Base-by-base conservation (phyloP, 305 asterid species). In the Fraxinus baroniana region DNA sequence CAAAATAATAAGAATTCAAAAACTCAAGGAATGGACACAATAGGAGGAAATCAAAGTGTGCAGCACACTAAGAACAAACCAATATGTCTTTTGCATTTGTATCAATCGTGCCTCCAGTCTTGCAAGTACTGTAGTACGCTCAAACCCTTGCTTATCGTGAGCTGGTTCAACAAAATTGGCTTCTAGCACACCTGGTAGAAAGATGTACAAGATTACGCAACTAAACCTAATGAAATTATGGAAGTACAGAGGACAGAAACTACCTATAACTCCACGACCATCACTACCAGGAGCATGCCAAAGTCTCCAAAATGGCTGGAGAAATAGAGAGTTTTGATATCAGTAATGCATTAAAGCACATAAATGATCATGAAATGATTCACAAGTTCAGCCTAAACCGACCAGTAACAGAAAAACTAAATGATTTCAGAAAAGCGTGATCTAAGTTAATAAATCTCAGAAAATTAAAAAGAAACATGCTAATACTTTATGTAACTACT, bases 201-300 rank as follows among this genome's bases (percentile, higher is more conserved):
- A 79, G 76, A 78, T 39, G 75, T 6, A 82, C 5, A 30, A 68
- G 30, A 75, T 24, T 82, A 83, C 76, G 86, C 85, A 82, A 87
- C 84, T 82, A 77, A 66, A 84, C 66, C 72, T 84, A 66, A 86
- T 60, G 36, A 76, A 78, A 73, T 78, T 78, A 24, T 68, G 22
- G 73, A 35, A 76, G 79, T 57, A 77, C 60, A 60, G 52, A 68
- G 70, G 18, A 41, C 44, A 80, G 26, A 73, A 80, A 82, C 77
- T 88, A 95, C 99, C 99, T 88, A 97, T 97, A 70, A 97, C 99
- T 87, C 99, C 99, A 87, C 99, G 99, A 71, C 99, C 99, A 78
- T 97, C 98, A 64, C 98, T 94, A 81, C 98, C 99, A 84, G 98
- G 91, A 77, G 99, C 89, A 90, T 93, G 93, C 99, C 98, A 96